Evolutionary conservation across 495 filamentous ascomycete genomes (phyloP).

Genomic region (Patellaria atrata): DNA sequence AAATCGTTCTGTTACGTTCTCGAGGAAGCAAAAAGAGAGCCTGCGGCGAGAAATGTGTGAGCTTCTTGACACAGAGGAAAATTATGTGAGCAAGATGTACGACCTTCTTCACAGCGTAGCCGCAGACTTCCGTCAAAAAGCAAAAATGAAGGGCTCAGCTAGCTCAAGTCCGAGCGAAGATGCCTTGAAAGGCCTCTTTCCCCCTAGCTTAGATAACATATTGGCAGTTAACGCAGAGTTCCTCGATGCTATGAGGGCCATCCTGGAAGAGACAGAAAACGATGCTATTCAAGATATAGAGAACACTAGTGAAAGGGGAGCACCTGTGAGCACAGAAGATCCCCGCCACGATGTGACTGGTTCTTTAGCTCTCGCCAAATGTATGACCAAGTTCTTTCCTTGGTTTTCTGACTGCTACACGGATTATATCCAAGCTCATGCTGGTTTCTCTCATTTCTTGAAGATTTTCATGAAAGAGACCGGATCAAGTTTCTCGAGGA

Average conservation of each 20-base stretch:
- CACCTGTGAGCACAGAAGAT: slow-evolving; percentile 7
- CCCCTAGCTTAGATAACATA: slow-evolving; percentile 60
- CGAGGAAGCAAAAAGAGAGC: slow-evolving; percentile 66
- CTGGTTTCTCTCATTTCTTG: slow-evolving; percentile 66
- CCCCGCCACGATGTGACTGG: slow-evolving; percentile 50
- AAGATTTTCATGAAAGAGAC: slow-evolving; percentile 55
- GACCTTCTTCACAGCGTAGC: slow-evolving; percentile 64
- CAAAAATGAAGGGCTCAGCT: slow-evolving; percentile 37
- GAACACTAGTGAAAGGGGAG: slow-evolving; percentile 5
- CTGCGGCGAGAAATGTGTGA: slow-evolving; percentile 83
- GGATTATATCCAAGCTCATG: slow-evolving; percentile 77
- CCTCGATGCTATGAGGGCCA: slow-evolving; percentile 51
- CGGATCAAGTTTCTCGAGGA: slow-evolving; percentile 63
- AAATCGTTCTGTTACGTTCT: slow-evolving; percentile 56
- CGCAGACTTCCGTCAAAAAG: slow-evolving; percentile 56
- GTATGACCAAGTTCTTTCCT: slow-evolving; percentile 79
- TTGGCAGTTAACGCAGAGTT: slow-evolving; percentile 67
- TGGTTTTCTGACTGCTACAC: slow-evolving; percentile 78
- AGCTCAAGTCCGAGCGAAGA: slow-evolving; percentile 60
- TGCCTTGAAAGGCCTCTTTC: slow-evolving; percentile 65
- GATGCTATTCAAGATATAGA: slow-evolving; percentile 43
- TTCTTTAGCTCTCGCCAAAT: slow-evolving; percentile 54
- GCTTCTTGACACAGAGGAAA: slow-evolving; percentile 81
- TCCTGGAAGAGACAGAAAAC: slow-evolving; percentile 73
- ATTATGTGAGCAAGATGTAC: slow-evolving; percentile 75